phyloP scores from a whole-genome alignment of 441 rosid genomes.

The Aquilaria agallochum region DNA sequence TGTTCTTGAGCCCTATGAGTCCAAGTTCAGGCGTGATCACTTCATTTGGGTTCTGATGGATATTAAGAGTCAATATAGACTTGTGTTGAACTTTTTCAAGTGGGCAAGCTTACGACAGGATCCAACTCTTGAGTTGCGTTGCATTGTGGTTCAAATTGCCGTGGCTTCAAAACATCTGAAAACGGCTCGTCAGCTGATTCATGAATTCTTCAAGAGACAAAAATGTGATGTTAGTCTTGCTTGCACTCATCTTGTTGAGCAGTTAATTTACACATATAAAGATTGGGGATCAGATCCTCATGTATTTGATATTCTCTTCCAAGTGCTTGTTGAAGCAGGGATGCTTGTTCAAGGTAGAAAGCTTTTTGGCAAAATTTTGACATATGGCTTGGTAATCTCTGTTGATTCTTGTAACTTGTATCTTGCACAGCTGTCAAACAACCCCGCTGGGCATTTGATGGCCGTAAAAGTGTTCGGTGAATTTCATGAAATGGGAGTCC shows the following conservation, averaged over 20 bases:
- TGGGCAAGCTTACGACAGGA: constrained; percentile 70
- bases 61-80: constrained; percentile 58
- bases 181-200: constrained; percentile 44
- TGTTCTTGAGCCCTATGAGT: constrained; percentile 63
- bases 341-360: constrained; percentile 66
- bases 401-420: constrained; percentile 75
- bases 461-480: constrained; percentile 42
- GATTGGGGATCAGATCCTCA: constrained; percentile 85
- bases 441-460: constrained; percentile 25
- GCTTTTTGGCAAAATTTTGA: constrained; percentile 70
- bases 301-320: constrained; percentile 79
- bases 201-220: constrained; percentile 60
- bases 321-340: constrained; percentile 66
- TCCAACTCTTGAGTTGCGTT: constrained; percentile 66
- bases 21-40: constrained; percentile 69
- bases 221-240: constrained; percentile 46
- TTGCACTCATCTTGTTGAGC: constrained; percentile 50
- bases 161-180: constrained; percentile 58
- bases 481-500: constrained; percentile 54
- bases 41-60: constrained; percentile 87
- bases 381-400: constrained; percentile 73
- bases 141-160: constrained; percentile 74
- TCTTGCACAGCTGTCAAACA: constrained; percentile 49
- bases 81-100: constrained; percentile 77
- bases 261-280: constrained; percentile 70